These are phyloP conservation scores for Taphrina pruni DNA, from an alignment of 1,139 yeast species.

Conservation along the genomic window DNA sequence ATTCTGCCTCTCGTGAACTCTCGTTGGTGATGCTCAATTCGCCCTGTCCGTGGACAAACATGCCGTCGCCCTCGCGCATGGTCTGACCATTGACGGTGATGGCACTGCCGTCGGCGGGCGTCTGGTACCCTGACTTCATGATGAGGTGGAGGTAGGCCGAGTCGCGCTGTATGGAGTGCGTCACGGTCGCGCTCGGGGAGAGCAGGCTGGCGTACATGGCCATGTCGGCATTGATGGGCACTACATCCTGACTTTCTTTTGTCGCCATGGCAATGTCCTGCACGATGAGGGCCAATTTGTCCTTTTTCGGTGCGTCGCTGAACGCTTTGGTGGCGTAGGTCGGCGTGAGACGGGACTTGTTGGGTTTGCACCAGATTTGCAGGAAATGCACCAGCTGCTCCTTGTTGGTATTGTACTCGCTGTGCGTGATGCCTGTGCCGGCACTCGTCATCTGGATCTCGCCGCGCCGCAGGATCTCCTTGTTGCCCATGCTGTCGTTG, in stretches of 20 bases:
- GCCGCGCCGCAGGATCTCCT: slow-evolving; percentile 36
- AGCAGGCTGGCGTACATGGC: slow-evolving; percentile 35
- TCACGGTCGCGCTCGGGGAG: slow-evolving; percentile 34
- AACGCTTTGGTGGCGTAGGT: slow-evolving; percentile 36
- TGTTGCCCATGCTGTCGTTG: slow-evolving; percentile 41
- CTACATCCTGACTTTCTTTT: neutral
- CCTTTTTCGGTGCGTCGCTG: slow-evolving; percentile 27
- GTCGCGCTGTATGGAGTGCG: slow-evolving; percentile 36
- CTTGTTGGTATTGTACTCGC: slow-evolving; percentile 40
- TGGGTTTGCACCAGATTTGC: slow-evolving; percentile 42
- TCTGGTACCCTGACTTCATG: slow-evolving; percentile 39
- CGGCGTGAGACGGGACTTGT: slow-evolving; percentile 26
- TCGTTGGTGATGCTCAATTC: slow-evolving; percentile 8
- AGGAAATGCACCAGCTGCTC: slow-evolving; percentile 33
- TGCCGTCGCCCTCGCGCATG: slow-evolving; percentile 39
- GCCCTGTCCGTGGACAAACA: slow-evolving; percentile 24
- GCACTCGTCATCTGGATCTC: slow-evolving; percentile 39
- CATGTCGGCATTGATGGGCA: slow-evolving; percentile 41
- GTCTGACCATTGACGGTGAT: slow-evolving; percentile 33
- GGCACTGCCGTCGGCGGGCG: slow-evolving; percentile 29
- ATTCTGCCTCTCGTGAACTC: slow-evolving; percentile 22
- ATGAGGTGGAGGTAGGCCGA: slow-evolving; percentile 37
- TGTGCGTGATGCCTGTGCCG: slow-evolving; percentile 42
- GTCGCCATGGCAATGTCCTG: neutral
- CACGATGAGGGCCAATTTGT: slow-evolving; percentile 27